Base-by-base conservation (phyloP, 169 alveolate species). In the Plasmodium malariae region DNA sequence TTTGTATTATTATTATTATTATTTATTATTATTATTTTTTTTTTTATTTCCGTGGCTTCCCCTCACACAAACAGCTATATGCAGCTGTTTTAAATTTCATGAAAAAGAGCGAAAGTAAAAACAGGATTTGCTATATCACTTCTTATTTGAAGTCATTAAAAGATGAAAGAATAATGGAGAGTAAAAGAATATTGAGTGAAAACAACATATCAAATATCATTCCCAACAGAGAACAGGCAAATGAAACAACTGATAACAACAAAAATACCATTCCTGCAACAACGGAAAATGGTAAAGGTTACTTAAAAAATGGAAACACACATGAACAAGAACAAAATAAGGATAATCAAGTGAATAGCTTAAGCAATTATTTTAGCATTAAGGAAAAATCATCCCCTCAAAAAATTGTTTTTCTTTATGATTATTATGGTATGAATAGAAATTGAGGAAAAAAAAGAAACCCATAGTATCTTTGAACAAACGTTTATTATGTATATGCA, bases 91-190 rank as follows among this genome's bases (percentile, higher is more conserved):
- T 70, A 7, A 65, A 48, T 7, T 28, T 80, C 19, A 49, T 80
- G 83, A 65, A 65, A 36, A 65, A 49, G 34, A 80, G 74, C 63
- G 90, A 80, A 32, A 69, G 6, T 6, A 32, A 65, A 69, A 80
- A 80, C 49, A 80, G 65, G 24, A 80, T 80, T 51, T 80, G 90
- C 14, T 80, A 59, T 54, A 80, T 80, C 11, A 80, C 90, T 34
- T 80, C 83, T 0, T 80, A 80, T 67, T 68, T 80, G 55, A 80
- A 80, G 34, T 80, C 90, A 6, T 14, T 80, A 57, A 36, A 40
- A 40, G 57, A 69, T 69, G 88, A 76, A 11, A 43, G 62, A 0
- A 30, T 24, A 21, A 60, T 28, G 7, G 73, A 49, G 7, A 59
- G 11, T 26, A 24, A 21, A 11, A 17, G 74, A 34, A 9, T 43